Evolutionary conservation across 805 yeast species (phyloP).

Genomic region (Zygoascus biomembranicola): DNA sequence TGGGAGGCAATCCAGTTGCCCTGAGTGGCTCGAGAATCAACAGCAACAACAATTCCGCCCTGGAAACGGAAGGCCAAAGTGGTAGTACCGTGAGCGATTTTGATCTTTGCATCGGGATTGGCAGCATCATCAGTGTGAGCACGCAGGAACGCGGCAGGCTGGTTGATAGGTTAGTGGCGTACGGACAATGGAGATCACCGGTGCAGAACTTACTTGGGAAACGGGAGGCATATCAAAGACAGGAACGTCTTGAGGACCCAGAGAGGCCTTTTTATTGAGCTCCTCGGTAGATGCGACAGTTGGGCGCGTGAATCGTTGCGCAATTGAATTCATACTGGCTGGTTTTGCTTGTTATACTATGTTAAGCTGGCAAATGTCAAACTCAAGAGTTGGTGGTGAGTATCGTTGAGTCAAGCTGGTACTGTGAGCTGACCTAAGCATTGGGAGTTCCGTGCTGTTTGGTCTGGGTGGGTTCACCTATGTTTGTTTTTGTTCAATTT

Average conservation of each 20-base stretch:
- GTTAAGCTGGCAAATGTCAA: no score
- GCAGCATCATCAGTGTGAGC: conserved; percentile 96
- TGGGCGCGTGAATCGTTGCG: conserved; percentile 17
- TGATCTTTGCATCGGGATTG: conserved; percentile 90
- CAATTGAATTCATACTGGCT: conserved; percentile 26
- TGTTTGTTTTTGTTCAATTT: background rate
- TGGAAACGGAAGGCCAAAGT: conserved; percentile 93
- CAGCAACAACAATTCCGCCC: conserved; percentile 92
- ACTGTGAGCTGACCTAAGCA: no score
- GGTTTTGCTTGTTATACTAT: background rate
- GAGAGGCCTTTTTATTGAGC: conserved; percentile 5
- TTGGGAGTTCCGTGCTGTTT: no score
- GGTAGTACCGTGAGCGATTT: conserved; percentile 98
- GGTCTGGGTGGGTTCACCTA: background rate
- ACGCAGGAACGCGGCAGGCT: conserved; percentile 85
- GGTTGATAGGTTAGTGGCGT: conserved; percentile 17
- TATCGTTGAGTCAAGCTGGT: no score
- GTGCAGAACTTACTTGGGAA: conserved; percentile 18
- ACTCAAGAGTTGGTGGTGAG: no score
- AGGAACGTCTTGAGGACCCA: conserved; percentile 16
- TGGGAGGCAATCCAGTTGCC: conserved; percentile 98
- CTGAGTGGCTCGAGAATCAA: conserved; percentile 96
- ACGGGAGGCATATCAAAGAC: conserved; percentile 24
- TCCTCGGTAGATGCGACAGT: conserved; percentile 7
- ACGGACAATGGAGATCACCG: background rate